These are phyloP conservation scores for Scutellaria minor DNA, from an alignment of 257 asterid species.

Conservation along the genomic window DNA sequence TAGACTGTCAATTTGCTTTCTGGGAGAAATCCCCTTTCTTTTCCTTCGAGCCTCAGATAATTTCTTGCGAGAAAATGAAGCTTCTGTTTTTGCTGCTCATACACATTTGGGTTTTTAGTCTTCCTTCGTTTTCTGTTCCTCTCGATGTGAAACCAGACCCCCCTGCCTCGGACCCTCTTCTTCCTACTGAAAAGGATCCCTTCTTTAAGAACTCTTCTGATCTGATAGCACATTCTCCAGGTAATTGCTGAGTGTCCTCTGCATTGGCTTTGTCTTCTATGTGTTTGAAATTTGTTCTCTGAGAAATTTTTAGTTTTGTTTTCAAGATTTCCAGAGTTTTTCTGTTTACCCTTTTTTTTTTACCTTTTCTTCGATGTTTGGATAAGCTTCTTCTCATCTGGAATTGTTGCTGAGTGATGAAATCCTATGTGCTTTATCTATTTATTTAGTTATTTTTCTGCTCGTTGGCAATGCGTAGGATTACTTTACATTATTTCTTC, in stretches of 20 bases:
- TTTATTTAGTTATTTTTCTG: conserved; percentile 18
- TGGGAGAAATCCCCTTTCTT: neutral
- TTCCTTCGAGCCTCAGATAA: neutral
- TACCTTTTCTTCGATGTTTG: conserved; percentile 20
- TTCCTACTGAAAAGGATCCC: conserved; percentile 85
- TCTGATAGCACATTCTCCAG: conserved; percentile 69
- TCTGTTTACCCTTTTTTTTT: neutral
- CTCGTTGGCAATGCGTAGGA: conserved; percentile 18
- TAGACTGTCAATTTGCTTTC: conserved; percentile 22
- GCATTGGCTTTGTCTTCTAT: conserved; percentile 3
- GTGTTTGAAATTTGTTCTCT: conserved; percentile 32
- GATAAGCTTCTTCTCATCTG: conserved; percentile 28
- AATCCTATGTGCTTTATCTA: neutral
- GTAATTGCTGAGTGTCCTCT: conserved; percentile 40
- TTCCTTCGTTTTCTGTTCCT: conserved; percentile 56
- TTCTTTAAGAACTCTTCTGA: conserved; percentile 62
- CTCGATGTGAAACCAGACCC: conserved; percentile 71
- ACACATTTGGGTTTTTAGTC: conserved; percentile 54
- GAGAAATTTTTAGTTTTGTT: conserved; percentile 6
- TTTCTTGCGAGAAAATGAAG: conserved; percentile 50
- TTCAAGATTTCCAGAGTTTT: neutral
- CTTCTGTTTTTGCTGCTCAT: conserved; percentile 51
- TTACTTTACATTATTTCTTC: conserved; percentile 18
- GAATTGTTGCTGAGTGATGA: conserved; percentile 2
- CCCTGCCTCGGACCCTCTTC: conserved; percentile 84